Percentiles rank a stretch among this genome's conserved stretches.
phyloP scores from a whole-genome alignment of 331 rosid species.

The Rosa hybrid region DNA sequence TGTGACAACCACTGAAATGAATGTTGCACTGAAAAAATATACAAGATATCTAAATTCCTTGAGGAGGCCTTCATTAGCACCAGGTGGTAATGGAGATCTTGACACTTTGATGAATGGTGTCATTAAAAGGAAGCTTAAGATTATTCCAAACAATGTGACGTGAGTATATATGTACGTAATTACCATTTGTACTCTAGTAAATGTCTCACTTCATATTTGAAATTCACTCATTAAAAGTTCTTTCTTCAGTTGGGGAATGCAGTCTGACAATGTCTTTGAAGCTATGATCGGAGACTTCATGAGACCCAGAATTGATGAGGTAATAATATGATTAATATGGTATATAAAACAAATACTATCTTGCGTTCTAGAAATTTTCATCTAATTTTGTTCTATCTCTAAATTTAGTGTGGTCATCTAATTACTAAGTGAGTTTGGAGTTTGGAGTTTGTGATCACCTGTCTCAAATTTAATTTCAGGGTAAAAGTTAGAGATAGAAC shows the following conservation, averaged over 20 bases:
- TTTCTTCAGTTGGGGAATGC: constrained; percentile 75
- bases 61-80: constrained; percentile 37
- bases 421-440: too few species aligned
- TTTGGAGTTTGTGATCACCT: too few species aligned
- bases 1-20: constrained; percentile 22
- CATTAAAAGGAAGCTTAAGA: constrained; percentile 65
- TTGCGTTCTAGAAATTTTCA: too few species aligned
- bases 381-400: too few species aligned
- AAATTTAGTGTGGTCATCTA: too few species aligned
- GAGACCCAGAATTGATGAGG: constrained; percentile 91
- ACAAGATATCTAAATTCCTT: constrained; percentile 61
- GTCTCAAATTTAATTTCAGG: too few species aligned
- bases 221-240: background rate
- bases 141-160: constrained; percentile 71
- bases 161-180: constrained; percentile 20
- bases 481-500: too few species aligned
- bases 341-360: too few species aligned
- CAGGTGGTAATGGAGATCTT: constrained; percentile 43
- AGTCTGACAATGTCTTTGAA: constrained; percentile 39
- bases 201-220: background rate
- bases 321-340: constrained; percentile 14
- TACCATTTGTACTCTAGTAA: background rate
- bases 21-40: constrained; percentile 40
- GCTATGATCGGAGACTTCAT: constrained; percentile 68
- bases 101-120: constrained; percentile 62